These are phyloP conservation scores for Truncatella angustata DNA, from an alignment of 2,329 filamentous ascomycete species.

Conservation along the genomic window DNA sequence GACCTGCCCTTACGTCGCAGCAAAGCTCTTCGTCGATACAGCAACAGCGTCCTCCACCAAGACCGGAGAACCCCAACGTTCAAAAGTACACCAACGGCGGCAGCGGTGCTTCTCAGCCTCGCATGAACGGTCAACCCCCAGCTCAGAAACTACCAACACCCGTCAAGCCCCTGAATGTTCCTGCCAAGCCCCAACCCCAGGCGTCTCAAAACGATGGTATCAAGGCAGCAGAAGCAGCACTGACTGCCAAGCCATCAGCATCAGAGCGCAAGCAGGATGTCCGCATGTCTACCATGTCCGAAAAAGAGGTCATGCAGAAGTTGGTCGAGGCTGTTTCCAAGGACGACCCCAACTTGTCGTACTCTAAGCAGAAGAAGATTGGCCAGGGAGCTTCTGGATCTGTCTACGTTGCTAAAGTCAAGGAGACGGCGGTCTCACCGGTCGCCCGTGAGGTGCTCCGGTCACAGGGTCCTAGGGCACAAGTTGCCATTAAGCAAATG, in stretches of 20 bases:
- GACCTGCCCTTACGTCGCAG: slow-evolving; percentile 49
- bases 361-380: slow-evolving; percentile 99
- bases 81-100: slow-evolving; percentile 58
- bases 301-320: slow-evolving; percentile 95
- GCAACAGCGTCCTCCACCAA: slow-evolving; percentile 39
- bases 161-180: slow-evolving; percentile 79
- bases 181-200: slow-evolving; percentile 57
- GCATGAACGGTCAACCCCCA: slow-evolving; percentile 45
- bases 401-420: slow-evolving; percentile 95
- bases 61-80: slow-evolving; percentile 47
- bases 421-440: slow-evolving; percentile 79
- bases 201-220: slow-evolving; percentile 67
- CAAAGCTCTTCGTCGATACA: slow-evolving; percentile 46
- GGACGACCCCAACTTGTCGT: slow-evolving; percentile 89
- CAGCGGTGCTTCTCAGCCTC: slow-evolving; percentile 49
- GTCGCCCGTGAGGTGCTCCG: slow-evolving; percentile 77
- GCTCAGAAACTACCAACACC: slow-evolving; percentile 53
- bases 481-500: slow-evolving; percentile 99
- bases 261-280: slow-evolving; percentile 84
- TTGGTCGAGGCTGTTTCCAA: slow-evolving; percentile 93
- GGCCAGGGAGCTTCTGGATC: slow-evolving; percentile 97
- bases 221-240: slow-evolving; percentile 84
- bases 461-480: slow-evolving; percentile 75
- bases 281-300: slow-evolving; percentile 97
- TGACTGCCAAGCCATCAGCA: slow-evolving; percentile 76